Base-by-base conservation (phyloP, 129 eudicot genomes). In the Artemisia argyi region DNA sequence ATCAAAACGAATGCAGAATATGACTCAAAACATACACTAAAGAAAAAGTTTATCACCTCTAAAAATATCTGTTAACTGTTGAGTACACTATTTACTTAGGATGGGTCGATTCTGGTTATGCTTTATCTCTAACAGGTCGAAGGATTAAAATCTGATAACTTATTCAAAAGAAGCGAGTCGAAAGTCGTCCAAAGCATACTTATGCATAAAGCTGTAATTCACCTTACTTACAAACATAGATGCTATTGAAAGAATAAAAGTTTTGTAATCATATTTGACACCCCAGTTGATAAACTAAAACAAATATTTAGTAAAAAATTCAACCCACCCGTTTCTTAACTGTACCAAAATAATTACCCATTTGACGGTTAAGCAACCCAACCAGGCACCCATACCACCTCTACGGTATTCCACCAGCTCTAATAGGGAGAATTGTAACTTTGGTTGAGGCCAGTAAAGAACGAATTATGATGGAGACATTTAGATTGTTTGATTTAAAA, bases 1-100 rank as follows among this genome's bases (percentile, higher is more conserved):
- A 66, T 66, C 35, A 13, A 67, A 51, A 72, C 19, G 14, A 61
- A 66, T 5, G 65, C 65, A 69, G 61, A 75, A 71, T 56, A 47
- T 51, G n/a, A 73, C 19, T 30, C 20, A 61, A 17, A 71, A 60
- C 17, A 3, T 28, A 52, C 71, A 20, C 17, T n/a, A 26, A 60
- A 48, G 44, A 67, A 48, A n/a, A 49, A n/a, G 52, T 24, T 52
- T 16, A 66, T 26, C 50, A 17, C 46, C 6, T 59, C 19, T 44
- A 1, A 39, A 39, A 7, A 39, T 7, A 39, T 55, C 16, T 52
- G 35, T 61, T 53, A n/a, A 11, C 14, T 14, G 46, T 15, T 15
- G 17, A 61, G 51, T 30, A 17, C 18, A 15, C 1, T 7, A 52
- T 13, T 52, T 15, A 52, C 7, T 52, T 52, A 4, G 15, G 2